Base-by-base conservation (phyloP, 1,139 yeast genomes). In the Magnusiomyces magnusii region DNA sequence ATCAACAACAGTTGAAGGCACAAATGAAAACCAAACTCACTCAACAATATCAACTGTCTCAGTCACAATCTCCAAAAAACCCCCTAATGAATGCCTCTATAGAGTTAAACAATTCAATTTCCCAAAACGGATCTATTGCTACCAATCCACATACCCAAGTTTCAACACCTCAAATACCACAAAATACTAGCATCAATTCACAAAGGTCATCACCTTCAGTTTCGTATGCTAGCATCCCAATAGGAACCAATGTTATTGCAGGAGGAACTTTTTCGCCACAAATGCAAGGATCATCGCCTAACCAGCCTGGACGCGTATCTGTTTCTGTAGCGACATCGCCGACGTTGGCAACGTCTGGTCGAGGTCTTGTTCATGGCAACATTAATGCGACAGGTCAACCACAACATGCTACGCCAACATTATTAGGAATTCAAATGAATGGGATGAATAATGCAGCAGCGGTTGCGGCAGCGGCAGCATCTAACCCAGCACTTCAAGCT, bases 21-120 rank as follows among this genome's bases (percentile, higher is more conserved):
- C 53, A 50, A 50, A 52, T 52, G 55, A 52, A 52, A 42, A 49
- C 55, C 10, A 52, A 52, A n/a, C 55, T 52, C 19, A 24, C 55
- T 19, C 55, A 52, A 41, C 55, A 52, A 24, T 41, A 52, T 19
- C 47, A 52, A 10, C 10, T 52, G 21, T 52, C 55, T 24, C 55
- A 49, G 23, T 52, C 55, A 2, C 55, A 52, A 25, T 52, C 55
- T n/a, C 55, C 55, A 1, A 52, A 10, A 15, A 42, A 25, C 15
- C 27, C 55, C 3, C 47, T 19, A 34, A 31, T 50, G 3, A 42
- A 39, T 24, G 55, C 31, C 23, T 36, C 54, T 17, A 24, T 51
- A 17, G 55, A 50, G 21, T 2, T 39, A 5, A 23, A 25, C 24
- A 36, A 36, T 17, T 15, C 21, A 17, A 25, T 52, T 24, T 24